These are phyloP conservation scores for Camelina neglecta DNA, from an alignment of 345 rosid genomes.

Conservation along the genomic window DNA sequence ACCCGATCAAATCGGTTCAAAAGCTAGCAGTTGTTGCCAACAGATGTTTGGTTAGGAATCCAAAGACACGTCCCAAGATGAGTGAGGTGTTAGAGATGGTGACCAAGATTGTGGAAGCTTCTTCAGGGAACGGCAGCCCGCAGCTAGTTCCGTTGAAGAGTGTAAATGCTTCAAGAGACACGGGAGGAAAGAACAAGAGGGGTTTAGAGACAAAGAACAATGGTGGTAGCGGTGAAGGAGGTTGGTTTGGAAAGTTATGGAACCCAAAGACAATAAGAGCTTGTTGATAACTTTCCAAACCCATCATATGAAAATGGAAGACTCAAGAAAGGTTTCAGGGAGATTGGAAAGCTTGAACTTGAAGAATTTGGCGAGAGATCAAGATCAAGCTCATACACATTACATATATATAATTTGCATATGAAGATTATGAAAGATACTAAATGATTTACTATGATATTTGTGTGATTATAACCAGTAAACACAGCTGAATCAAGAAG, in stretches of 20 bases:
- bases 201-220: slow-evolving; percentile 42
- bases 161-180: slow-evolving; percentile 36
- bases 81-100: slow-evolving; percentile 85
- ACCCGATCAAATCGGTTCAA: slow-evolving; percentile 53
- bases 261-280: slow-evolving; percentile 53
- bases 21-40: slow-evolving; percentile 75
- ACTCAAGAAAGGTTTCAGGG: slow-evolving; percentile 12
- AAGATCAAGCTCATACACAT: not conserved
- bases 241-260: slow-evolving; percentile 55
- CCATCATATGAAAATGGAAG: slow-evolving; percentile 5
- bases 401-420: not conserved
- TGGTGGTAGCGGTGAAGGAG: slow-evolving; percentile 44
- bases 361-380: slow-evolving; percentile 13
- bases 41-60: slow-evolving; percentile 69
- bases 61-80: slow-evolving; percentile 88
- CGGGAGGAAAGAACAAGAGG: slow-evolving; percentile 46
- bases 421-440: slow-evolving; percentile 25
- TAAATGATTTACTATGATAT: slow-evolving; percentile 21
- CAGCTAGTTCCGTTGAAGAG: slow-evolving; percentile 51
- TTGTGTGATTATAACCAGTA: slow-evolving; percentile 22
- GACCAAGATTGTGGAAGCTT: slow-evolving; percentile 53
- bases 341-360: slow-evolving; percentile 22
- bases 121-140: slow-evolving; percentile 47
- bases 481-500: slow-evolving; percentile 1
- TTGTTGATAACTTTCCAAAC: slow-evolving; percentile 46